Evolutionary conservation across 768 basidiomycete genomes (phyloP), one percentile per base, ranked within the genome.

Genomic region (Pulveroboletus frians): DNA sequence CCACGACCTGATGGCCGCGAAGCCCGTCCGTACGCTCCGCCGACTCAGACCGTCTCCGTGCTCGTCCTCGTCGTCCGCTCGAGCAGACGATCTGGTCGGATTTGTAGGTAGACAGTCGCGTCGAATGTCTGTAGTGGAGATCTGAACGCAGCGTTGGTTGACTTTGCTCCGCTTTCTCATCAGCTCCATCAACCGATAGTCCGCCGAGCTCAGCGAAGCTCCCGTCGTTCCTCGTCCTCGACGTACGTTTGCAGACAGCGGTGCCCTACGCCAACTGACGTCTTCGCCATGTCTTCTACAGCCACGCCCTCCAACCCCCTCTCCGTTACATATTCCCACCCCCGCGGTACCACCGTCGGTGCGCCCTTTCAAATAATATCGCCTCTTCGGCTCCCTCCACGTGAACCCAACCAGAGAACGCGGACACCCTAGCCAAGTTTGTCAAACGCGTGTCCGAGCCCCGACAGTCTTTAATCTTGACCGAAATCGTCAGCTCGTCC

Each of bases 131-230:
- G 39, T 46, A 47, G 50, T 45, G 46, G 51, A 49, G 40, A 58
- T 55, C 60, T 56, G 51, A 65, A 66, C 64, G 64, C 66, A 66
- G 64, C 58, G 66, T 38, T 46, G 39, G 13, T 9, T 31, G 18
- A 43, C 32, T 14, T 14, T 15, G 41, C 50, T 52, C 59, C 43
- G 51, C 51, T 65, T 50, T 49, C 63, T 43, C 54, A 48, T 39
- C 48, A 54, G 52, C 49, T 49, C 52, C 51, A 54, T 40, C 56
- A 43, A 64, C 61, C 61, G 56, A 58, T 52, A 67, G 61, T 69
- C 65, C 67, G 65, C 65, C 52, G 60, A 67, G 67, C 66, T 67
- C 66, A 67, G 66, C 66, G 66, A 67, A 54, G 53, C 65, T 49
- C 65, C 54, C 52, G 57, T 55, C 57, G 43, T 20, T 34, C 41